A percentile compares a stretch with the other conserved stretches of the same genome.
These are phyloP conservation scores for Luffa acutangula DNA, from an alignment of 306 rosid species.

Conservation along the genomic window DNA sequence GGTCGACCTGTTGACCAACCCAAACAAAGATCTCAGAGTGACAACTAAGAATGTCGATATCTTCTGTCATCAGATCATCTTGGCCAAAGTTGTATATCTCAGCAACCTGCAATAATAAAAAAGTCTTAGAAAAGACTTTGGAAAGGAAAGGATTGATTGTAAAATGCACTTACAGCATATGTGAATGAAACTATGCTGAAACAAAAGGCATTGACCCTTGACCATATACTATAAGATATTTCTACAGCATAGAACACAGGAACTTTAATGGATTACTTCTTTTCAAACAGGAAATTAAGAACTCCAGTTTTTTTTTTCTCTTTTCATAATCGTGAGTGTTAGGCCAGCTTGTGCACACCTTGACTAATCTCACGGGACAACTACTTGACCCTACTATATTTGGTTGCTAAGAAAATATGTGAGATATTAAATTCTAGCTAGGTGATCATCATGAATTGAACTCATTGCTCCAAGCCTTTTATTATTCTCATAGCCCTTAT, in stretches of 20 bases:
- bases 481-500: no score
- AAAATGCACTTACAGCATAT: not conserved
- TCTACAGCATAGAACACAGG: not conserved
- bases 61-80: conserved; percentile 99
- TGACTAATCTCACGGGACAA: no score
- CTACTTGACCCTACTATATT: no score
- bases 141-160: not conserved
- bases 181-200: not conserved
- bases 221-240: not conserved
- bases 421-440: no score
- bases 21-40: conserved; percentile 83
- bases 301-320: not conserved
- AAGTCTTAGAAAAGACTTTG: not conserved
- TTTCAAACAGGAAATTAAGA: not conserved
- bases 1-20: conserved; percentile 84
- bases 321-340: no score
- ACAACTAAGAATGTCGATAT: conserved; percentile 67
- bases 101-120: conserved; percentile 39
- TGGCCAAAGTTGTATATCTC: conserved; percentile 92
- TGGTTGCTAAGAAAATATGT: no score
- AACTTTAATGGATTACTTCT: not conserved
- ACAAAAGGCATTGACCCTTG: not conserved
- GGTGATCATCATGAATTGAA: no score
- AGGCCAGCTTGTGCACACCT: no score
- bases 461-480: no score